Evolutionary conservation across 805 yeast species (phyloP).

Genomic region (Metahyphopichia silvanorum): DNA sequence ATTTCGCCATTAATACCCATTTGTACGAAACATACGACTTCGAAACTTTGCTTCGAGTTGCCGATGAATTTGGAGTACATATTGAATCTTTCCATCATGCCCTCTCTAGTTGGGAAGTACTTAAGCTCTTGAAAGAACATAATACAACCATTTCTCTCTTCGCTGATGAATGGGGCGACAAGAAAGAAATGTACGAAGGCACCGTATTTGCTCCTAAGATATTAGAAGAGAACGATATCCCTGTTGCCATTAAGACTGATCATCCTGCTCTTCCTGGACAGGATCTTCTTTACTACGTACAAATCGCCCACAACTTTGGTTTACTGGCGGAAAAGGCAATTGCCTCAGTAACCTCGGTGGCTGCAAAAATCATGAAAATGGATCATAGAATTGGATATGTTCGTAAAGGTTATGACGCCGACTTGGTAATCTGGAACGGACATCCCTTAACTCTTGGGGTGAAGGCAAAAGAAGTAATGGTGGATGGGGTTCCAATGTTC

Average conservation of each 20-base stretch:
- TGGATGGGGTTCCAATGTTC: conserved; percentile 3
- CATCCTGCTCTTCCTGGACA: conserved; percentile 8
- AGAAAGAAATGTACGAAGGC: conserved; percentile 6
- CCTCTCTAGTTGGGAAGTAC: conserved; percentile 4
- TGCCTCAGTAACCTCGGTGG: conserved; percentile 4
- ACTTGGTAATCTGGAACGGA: conserved; percentile 2
- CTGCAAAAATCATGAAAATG: conserved; percentile 6
- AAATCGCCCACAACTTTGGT: conserved; percentile 6
- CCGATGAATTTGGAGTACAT: conserved; percentile 4
- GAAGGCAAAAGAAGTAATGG: conserved; percentile 2
- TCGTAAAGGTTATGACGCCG: conserved; percentile 4
- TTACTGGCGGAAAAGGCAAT: conserved; percentile 1
- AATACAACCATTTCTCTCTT: conserved; percentile 3
- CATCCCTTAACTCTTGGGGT: conserved; percentile 2
- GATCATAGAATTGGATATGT: conserved; percentile 6
- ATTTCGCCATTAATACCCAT: conserved; percentile 2
- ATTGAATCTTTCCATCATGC: conserved; percentile 7
- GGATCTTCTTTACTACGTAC: conserved; percentile 6
- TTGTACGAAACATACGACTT: conserved; percentile 6
- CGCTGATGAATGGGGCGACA: conserved; percentile 6
- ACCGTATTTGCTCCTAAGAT: conserved; percentile 6
- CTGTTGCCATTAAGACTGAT: conserved; percentile 6
- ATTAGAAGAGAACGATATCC: conserved; percentile 4
- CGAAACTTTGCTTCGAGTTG: conserved; percentile 5
- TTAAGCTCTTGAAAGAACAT: conserved; percentile 3